Conservation (phyloP, 495 filamentous ascomycete species). For the Neurospora sublineolata region DNA sequence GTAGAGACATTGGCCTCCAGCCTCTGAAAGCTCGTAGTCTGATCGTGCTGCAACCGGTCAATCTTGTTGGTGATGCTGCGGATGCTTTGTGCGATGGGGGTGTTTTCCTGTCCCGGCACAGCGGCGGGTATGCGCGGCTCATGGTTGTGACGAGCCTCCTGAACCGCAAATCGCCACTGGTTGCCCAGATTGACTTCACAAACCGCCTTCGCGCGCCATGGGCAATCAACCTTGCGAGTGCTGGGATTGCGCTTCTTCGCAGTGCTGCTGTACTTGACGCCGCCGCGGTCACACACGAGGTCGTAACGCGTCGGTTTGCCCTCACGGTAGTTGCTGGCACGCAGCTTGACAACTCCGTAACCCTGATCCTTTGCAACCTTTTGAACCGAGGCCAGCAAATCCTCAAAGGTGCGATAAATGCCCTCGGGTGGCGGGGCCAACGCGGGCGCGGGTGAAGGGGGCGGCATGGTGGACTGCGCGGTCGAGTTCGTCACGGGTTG, state of each 20-base stretch:
- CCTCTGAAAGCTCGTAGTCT: constrained; percentile 22
- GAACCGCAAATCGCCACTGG: constrained; percentile 39
- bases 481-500: constrained; percentile 13
- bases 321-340: constrained; percentile 40
- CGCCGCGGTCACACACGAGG: constrained; percentile 40
- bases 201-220: constrained; percentile 41
- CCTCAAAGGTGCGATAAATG: constrained; percentile 35
- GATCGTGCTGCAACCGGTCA: constrained; percentile 35
- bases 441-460: constrained; percentile 21
- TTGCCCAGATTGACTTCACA: constrained; percentile 40
- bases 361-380: constrained; percentile 37
- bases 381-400: constrained; percentile 33
- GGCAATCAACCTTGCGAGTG: constrained; percentile 42
- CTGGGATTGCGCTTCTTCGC: constrained; percentile 42
- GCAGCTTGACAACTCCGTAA: constrained; percentile 39
- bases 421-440: constrained; percentile 37
- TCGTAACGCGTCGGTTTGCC: constrained; percentile 40
- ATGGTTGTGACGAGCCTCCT: constrained; percentile 37
- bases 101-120: constrained; percentile 32
- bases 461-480: constrained; percentile 18
- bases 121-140: constrained; percentile 33
- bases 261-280: constrained; percentile 42
- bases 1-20: constrained; percentile 6
- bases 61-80: constrained; percentile 36
- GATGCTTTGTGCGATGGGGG: constrained; percentile 34